Evolutionary conservation across 2,329 filamentous ascomycete genomes (phyloP).

Genomic region (Aspergillus ustus): DNA sequence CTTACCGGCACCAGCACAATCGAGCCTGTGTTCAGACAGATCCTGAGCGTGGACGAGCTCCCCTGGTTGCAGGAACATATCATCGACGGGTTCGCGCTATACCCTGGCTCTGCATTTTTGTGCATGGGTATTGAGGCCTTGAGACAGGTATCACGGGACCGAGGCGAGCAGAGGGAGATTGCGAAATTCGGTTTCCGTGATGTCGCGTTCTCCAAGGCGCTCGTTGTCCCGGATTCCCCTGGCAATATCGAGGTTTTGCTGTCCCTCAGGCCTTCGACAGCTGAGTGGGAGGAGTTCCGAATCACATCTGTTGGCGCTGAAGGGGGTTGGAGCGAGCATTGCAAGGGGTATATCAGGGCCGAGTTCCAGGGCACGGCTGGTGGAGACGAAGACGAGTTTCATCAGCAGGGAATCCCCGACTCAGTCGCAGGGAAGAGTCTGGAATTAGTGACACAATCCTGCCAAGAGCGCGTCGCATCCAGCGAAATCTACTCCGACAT

Average conservation of each 20-base stretch:
- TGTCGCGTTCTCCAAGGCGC: constrained; percentile 1
- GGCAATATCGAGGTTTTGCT: background rate
- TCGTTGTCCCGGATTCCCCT: constrained; percentile 5
- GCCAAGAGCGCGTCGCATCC: background rate
- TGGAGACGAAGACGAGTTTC: background rate
- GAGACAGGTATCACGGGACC: background rate
- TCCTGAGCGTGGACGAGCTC: constrained; percentile 3
- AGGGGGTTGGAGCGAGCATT: constrained; percentile 3
- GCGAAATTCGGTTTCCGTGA: background rate
- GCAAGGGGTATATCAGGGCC: background rate
- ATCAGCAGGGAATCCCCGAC: background rate
- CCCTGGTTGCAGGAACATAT: constrained; percentile 10
- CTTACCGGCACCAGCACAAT: background rate
- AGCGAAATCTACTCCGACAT: background rate
- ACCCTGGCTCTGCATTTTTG: background rate
- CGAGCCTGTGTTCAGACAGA: background rate
- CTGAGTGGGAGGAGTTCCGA: background rate
- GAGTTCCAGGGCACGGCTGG: background rate
- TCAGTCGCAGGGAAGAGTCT: background rate
- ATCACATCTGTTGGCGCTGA: background rate
- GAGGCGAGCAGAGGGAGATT: background rate
- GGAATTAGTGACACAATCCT: background rate
- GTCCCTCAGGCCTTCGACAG: background rate
- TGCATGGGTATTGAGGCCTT: constrained; percentile 1
- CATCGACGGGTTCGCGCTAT: constrained; percentile 11